Conservation (phyloP, 352 stramenopile species). For the Phytophthora syringae region DNA sequence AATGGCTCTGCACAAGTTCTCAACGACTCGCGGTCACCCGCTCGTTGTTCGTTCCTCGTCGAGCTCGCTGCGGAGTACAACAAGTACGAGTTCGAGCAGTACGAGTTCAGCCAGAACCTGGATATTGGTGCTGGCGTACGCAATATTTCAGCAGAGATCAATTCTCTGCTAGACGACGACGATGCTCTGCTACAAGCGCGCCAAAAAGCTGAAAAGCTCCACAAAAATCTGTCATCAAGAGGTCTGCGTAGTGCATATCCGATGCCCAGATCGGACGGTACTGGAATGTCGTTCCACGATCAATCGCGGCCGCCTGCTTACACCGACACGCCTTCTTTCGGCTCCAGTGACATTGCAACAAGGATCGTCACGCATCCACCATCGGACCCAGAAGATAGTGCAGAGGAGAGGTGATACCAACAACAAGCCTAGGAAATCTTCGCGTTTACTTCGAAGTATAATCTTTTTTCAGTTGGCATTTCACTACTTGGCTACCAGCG, state of each 20-base stretch:
- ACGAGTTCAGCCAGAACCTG: conserved; percentile 75
- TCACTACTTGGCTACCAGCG: conserved; percentile 25
- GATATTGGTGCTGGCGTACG: conserved; percentile 70
- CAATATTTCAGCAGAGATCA: conserved; percentile 64
- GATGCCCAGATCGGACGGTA: conserved; percentile 14
- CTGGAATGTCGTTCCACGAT: conserved; percentile 21
- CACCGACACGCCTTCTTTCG: conserved; percentile 34
- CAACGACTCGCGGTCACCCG: conserved; percentile 57
- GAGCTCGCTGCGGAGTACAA: conserved; percentile 70
- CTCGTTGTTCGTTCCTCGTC: conserved; percentile 52
- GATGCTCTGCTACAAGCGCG: conserved; percentile 54
- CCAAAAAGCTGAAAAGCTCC: conserved; percentile 54
- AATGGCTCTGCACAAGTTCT: conserved; percentile 78
- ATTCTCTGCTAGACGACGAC: conserved; percentile 54
- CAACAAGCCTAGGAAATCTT: conserved; percentile 1
- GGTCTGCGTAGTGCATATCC: conserved; percentile 48
- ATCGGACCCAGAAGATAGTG: conserved; percentile 18
- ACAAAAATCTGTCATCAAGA: conserved; percentile 60
- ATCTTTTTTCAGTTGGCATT: neutral
- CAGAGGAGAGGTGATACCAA: conserved; percentile 7
- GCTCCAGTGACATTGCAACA: conserved; percentile 42
- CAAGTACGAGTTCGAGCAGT: conserved; percentile 75
- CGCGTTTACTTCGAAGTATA: neutral
- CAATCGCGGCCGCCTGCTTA: conserved; percentile 41
- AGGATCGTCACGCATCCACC: conserved; percentile 56